Conservation (phyloP, 108 stramenopile genomes). For the Schizochytrium sp. region DNA sequence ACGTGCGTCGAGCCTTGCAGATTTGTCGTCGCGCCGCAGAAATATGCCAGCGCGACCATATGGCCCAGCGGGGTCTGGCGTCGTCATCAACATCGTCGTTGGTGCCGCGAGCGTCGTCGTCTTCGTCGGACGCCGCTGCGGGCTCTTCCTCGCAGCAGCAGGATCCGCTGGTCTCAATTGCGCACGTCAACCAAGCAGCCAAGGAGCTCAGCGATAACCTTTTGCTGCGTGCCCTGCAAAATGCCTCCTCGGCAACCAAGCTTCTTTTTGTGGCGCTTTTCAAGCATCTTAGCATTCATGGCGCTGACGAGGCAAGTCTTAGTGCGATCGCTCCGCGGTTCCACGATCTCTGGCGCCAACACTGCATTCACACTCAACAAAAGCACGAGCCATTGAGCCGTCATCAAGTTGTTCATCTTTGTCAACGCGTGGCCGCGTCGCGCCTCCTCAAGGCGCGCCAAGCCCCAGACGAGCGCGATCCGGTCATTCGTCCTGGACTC, state of each 20-base stretch:
- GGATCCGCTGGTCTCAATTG: not conserved
- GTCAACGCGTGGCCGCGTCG: not conserved
- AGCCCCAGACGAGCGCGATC: not conserved
- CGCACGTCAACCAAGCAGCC: slow-evolving; percentile 21
- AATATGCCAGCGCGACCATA: not conserved
- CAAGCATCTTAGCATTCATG: slow-evolving; percentile 18
- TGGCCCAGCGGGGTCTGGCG: not conserved
- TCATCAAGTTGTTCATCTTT: not conserved
- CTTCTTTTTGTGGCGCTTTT: slow-evolving; percentile 25
- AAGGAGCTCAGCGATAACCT: slow-evolving; percentile 18
- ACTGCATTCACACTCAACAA: not conserved
- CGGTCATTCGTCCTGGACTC: not conserved
- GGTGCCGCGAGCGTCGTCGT: too few species aligned
- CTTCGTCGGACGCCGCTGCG: too few species aligned
- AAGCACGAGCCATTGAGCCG: not conserved
- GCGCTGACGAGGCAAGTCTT: not conserved
- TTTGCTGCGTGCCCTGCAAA: slow-evolving; percentile 19
- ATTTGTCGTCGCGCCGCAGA: slow-evolving; percentile 78
- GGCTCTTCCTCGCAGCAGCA: not conserved
- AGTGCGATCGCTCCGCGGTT: not conserved
- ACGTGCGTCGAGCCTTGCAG: slow-evolving; percentile 82
- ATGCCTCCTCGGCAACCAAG: slow-evolving; percentile 17
- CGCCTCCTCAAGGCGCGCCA: not conserved
- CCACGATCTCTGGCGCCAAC: not conserved
- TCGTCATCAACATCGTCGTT: too few species aligned